Evolutionary conservation across 495 filamentous ascomycete genomes (phyloP).

Genomic region (Aspergillus panamensis): DNA sequence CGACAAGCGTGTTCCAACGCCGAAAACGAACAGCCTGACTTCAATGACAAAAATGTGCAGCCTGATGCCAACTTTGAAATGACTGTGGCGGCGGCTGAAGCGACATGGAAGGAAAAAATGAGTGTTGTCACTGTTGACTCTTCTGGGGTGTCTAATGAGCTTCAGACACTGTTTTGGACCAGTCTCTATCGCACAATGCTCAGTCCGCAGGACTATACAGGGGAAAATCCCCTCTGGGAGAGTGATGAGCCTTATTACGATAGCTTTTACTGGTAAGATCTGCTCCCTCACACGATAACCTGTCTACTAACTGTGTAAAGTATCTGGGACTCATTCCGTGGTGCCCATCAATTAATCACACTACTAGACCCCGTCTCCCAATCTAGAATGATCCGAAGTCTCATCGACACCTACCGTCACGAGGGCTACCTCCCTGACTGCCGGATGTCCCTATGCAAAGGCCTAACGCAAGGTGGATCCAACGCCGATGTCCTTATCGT

Average conservation of each 20-base stretch:
- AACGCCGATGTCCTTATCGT: slow-evolving; percentile 72
- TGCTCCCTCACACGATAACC: not conserved
- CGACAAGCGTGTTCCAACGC: slow-evolving; percentile 64
- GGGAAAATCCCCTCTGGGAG: slow-evolving; percentile 72
- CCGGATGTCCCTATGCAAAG: slow-evolving; percentile 63
- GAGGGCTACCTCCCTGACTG: slow-evolving; percentile 69
- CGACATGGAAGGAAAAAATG: slow-evolving; percentile 62
- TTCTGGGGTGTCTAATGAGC: slow-evolving; percentile 48
- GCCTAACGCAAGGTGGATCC: slow-evolving; percentile 73
- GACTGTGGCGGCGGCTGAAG: slow-evolving; percentile 49
- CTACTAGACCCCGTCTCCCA: slow-evolving; percentile 63
- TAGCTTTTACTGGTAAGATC: slow-evolving; percentile 66
- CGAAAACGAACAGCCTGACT: slow-evolving; percentile 63
- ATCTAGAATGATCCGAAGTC: slow-evolving; percentile 61
- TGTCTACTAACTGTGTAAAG: slow-evolving; percentile 10
- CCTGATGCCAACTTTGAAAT: slow-evolving; percentile 62
- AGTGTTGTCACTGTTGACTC: slow-evolving; percentile 55
- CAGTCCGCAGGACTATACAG: slow-evolving; percentile 74
- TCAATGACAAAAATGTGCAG: slow-evolving; percentile 60
- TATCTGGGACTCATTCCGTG: slow-evolving; percentile 72
- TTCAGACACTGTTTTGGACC: slow-evolving; percentile 66
- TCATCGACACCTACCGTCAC: slow-evolving; percentile 70
- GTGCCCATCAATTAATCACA: slow-evolving; percentile 66
- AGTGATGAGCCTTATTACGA: slow-evolving; percentile 75
- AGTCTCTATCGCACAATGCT: slow-evolving; percentile 70